Evolutionary conservation across 139 green algal species (phyloP).

Genomic region (Chlamydomonas schloesseri): DNA sequence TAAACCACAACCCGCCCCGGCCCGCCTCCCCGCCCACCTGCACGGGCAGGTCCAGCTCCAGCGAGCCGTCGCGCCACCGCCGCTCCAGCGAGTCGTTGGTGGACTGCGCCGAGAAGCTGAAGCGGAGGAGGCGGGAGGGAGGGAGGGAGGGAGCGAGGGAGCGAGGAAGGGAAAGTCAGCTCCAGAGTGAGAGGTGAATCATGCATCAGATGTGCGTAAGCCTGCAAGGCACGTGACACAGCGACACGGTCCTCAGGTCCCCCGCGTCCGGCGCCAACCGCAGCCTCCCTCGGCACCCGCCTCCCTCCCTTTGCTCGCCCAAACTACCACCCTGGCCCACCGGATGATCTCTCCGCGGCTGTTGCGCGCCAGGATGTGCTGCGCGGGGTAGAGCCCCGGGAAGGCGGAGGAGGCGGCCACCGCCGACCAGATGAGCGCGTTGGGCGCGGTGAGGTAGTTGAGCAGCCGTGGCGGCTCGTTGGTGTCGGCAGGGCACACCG

Average conservation of each 20-base stretch:
- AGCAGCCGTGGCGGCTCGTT: slow-evolving; percentile 92
- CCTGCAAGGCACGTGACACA: too few relatives aligned
- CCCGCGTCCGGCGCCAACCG: too few relatives aligned
- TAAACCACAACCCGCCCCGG: background rate
- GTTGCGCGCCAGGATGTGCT: slow-evolving; percentile 80
- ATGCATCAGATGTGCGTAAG: too few relatives aligned
- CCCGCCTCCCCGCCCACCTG: slow-evolving; percentile 37
- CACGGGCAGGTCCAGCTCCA: slow-evolving; percentile 87
- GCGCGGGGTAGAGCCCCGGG: slow-evolving; percentile 85
- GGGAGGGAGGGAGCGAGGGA: too few relatives aligned
- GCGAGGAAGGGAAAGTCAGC: too few relatives aligned
- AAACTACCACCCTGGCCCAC: too few relatives aligned
- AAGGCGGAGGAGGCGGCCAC: slow-evolving; percentile 91
- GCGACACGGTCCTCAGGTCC: too few relatives aligned
- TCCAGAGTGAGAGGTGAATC: too few relatives aligned
- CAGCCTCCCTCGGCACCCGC: too few relatives aligned
- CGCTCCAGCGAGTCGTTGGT: slow-evolving; percentile 57
- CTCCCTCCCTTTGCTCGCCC: too few relatives aligned
- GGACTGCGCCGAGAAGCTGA: slow-evolving; percentile 43
- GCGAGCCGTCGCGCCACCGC: slow-evolving; percentile 84
- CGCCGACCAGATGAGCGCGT: slow-evolving; percentile 88
- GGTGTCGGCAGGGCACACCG: slow-evolving; percentile 83
- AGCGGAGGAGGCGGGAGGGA: background rate
- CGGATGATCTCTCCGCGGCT: slow-evolving; percentile 61
- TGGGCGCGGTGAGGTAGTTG: slow-evolving; percentile 94